A percentile compares a stretch with the other conserved stretches of the same genome.
These are phyloP conservation scores for Cucurbita pepo DNA, from an alignment of 306 rosid genomes.

Conservation along the genomic window DNA sequence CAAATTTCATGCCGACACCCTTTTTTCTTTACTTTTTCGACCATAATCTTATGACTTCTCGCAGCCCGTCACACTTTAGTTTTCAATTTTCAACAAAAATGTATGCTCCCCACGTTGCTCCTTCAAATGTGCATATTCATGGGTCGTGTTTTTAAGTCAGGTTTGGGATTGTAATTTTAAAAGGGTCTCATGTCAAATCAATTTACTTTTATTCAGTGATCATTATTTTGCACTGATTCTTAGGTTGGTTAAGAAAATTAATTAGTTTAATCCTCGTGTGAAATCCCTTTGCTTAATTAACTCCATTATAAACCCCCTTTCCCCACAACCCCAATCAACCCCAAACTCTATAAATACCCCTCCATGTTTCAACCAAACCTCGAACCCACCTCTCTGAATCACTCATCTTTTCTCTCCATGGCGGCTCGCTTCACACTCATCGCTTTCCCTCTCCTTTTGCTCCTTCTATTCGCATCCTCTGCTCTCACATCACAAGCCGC, in stretches of 20 bases:
- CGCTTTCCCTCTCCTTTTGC: constrained; percentile 18
- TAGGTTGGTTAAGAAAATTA: neutral
- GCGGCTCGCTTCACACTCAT: constrained; percentile 27
- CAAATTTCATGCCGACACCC: neutral
- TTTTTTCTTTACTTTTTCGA: neutral
- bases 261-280: neutral
- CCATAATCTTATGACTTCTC: neutral
- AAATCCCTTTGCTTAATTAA: neutral
- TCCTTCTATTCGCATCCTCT: constrained; percentile 18
- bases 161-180: neutral
- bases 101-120: neutral
- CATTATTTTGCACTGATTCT: neutral
- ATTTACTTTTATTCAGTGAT: too few relatives aligned
- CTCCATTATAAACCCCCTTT: too few relatives aligned
- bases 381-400: neutral
- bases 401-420: constrained; percentile 13
- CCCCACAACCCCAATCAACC: neutral
- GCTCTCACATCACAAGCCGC: constrained; percentile 21
- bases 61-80: neutral
- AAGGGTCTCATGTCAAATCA: too few relatives aligned
- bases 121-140: neutral
- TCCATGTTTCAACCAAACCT: neutral
- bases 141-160: neutral
- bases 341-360: neutral
- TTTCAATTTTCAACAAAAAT: neutral